Evolutionary conservation across 129 eudicot species (phyloP).

Genomic region (Saussurea involucrata): DNA sequence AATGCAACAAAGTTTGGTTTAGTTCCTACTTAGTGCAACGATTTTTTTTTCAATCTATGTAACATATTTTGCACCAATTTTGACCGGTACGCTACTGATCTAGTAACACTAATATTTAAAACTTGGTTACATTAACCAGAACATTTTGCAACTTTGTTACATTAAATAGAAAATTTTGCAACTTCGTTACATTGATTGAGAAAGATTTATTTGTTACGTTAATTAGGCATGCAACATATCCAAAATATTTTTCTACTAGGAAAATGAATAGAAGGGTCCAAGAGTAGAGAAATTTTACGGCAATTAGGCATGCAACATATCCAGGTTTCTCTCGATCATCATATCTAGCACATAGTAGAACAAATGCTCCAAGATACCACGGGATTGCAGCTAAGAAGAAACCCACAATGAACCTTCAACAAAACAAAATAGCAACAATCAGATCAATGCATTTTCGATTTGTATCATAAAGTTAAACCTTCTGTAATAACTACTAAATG

Average conservation of each 20-base stretch:
- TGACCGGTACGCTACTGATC: not conserved
- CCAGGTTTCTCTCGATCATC: constrained; percentile 93
- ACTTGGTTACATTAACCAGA: not conserved
- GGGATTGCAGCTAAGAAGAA: constrained; percentile 86
- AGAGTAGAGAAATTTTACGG: constrained; percentile 51
- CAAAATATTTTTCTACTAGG: not conserved
- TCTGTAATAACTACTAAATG: not conserved
- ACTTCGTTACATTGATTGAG: no score
- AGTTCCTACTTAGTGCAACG: no score
- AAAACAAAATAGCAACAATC: not conserved
- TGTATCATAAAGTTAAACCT: not conserved
- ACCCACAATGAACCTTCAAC: constrained; percentile 80
- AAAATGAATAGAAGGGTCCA: not conserved
- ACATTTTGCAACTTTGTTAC: not conserved
- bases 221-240: no score
- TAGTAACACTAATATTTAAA: not conserved
- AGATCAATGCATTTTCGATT: not conserved
- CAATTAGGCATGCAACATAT: constrained; percentile 76
- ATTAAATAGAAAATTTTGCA: not conserved
- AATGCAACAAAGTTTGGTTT: not conserved
- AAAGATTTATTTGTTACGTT: not conserved
- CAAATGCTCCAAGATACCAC: constrained; percentile 78
- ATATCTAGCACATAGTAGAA: constrained; percentile 60
- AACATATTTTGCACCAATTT: not conserved
- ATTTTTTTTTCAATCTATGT: no score